Base-by-base conservation (phyloP, 768 basidiomycete genomes). In the Kwoniella heveanensis region DNA sequence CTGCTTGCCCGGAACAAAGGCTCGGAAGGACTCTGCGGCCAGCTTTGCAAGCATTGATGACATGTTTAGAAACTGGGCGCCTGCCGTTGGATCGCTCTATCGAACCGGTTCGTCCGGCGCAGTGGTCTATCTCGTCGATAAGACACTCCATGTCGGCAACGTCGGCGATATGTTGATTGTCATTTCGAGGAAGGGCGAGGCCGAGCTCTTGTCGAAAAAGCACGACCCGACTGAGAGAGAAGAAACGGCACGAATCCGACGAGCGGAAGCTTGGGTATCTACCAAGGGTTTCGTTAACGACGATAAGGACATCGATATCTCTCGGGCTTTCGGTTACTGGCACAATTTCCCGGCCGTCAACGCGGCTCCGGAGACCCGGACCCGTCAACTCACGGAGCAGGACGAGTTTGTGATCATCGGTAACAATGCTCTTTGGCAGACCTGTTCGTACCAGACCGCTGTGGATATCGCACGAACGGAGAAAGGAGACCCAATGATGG, bases 351-450 rank as follows among this genome's bases (percentile, higher is more conserved):
- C 94, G 0, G 87, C 93, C 32, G 85, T 98, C 78, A 95, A 95
- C 75, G 88, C 96, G 0, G 84, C 89, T 6, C 95, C 96, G 0
- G 86, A 91, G 77, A 85, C 95, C 65, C 83, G 82, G 68, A 83
- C 82, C 3, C 86, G 88, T 66, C 84, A 87, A 51, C 81, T 99
- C 19, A 84, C 87, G 1, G 88, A 91, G 65, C 84, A 87, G 58
- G 96, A 99, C 80, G 95, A 99, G 80, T 96, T 98, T 74, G 86
- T 98, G 72, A 95, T 99, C 81, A 85, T 99, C 64, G 96, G 88
- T 27, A 97, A 98, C 77, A 85, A 87, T 5, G 92, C 91, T 0
- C 78, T 98, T 25, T 99, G 96, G 96, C 90, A 94, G 69, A 90
- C 87, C 68, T 90, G 98, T 67, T 88, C 90, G 3, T 91, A 90